Conservation (phyloP, 768 basidiomycete genomes). For the Naematelia encephala region DNA sequence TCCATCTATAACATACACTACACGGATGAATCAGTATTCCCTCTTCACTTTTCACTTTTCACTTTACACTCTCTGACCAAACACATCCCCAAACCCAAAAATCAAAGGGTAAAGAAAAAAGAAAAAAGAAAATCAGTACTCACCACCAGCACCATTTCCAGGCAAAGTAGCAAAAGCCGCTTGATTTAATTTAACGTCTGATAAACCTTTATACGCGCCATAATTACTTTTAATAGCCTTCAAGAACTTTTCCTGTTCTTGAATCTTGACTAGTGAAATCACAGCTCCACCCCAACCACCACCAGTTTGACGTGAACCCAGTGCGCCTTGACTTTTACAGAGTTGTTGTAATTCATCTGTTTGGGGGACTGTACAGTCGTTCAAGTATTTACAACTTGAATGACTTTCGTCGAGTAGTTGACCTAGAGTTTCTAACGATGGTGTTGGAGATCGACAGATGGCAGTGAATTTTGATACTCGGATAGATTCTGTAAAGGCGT, state of each 20-base stretch:
- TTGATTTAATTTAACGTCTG: constrained; percentile 60
- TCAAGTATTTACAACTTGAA: constrained; percentile 64
- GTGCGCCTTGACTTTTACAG: constrained; percentile 67
- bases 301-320: constrained; percentile 79
- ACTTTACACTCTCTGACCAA: too few relatives aligned
- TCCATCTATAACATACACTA: too few relatives aligned
- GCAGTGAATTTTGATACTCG: constrained; percentile 75
- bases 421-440: constrained; percentile 58
- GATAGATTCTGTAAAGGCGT: constrained; percentile 74
- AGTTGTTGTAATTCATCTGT: constrained; percentile 66
- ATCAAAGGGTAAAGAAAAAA: not conserved
- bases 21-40: too few relatives aligned
- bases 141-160: constrained; percentile 76
- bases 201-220: constrained; percentile 62
- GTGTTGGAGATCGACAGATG: constrained; percentile 56
- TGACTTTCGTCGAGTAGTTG: constrained; percentile 76
- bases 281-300: constrained; percentile 92
- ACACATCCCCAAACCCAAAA: too few relatives aligned
- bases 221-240: constrained; percentile 61
- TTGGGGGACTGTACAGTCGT: constrained; percentile 76
- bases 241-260: constrained; percentile 64
- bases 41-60: too few relatives aligned
- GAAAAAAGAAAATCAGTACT: constrained; percentile 41
- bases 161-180: constrained; percentile 81
- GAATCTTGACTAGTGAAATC: constrained; percentile 71